Base-by-base conservation (phyloP, 495 filamentous ascomycete species). In the Penicillium canescens region DNA sequence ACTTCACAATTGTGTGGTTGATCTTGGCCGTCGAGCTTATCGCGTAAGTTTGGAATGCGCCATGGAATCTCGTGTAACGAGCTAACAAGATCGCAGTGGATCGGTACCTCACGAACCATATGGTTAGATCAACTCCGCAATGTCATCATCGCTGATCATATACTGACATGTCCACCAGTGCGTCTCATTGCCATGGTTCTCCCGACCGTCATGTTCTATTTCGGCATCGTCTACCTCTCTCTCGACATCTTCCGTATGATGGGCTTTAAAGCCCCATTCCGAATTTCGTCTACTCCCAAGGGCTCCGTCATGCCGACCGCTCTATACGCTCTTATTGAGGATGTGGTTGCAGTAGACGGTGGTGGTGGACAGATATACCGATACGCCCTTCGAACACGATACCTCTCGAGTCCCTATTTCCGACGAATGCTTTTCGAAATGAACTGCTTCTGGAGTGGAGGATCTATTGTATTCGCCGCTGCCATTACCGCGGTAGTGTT, bases 291-390 rank as follows among this genome's bases (percentile, higher is more conserved):
- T 1, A 79, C 83, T 0, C 82, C 82, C 1, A 84, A 85, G 57
- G 88, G 88, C n/a, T 81, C 79, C 18, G 77, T 75, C 23, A 80
- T 89, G 58, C 85, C 82, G 8, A 89, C 90, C 9, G 78, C 86
- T 20, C 75, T 92, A 26, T 88, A 90, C 59, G 86, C 83, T 5
- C 72, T 92, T 18, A 85, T 94, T 39, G 90, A 95, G 65, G 90
- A 95, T 57, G 82, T 93, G 11, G 78, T 89, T 1, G 88, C 86
- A 0, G 90, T 93, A 3, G 89, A 93, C 57, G 89, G 89, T 14
- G 82, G 79, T 6, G 88, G 84, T 2, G 89, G 88, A 0, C 79
- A 82, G 42, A 80, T 78, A 9, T 95, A 86, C 59, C 75, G 90
- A 46, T 75, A 82, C 53, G 78, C 81, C 0, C 63, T 91, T 13